Evolutionary conservation across 148 eudicot genomes (phyloP).

Genomic region (Agrostemma githago): DNA sequence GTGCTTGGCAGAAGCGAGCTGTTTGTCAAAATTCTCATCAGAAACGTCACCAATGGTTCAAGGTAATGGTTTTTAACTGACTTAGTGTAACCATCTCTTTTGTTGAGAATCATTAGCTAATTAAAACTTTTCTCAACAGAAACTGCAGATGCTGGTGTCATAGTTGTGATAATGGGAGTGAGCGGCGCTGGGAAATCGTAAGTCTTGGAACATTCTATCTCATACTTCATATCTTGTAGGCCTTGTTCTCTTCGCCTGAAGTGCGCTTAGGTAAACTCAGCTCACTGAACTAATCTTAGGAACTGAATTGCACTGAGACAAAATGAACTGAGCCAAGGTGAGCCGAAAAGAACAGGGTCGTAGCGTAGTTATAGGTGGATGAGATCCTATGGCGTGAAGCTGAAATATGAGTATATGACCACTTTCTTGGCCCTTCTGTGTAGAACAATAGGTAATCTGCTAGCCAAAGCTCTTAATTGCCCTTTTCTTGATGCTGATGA

Average conservation of each 20-base stretch:
- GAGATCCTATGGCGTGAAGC: neutral
- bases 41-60: slow-evolving; percentile 19
- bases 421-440: neutral
- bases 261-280: too few species aligned
- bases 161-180: slow-evolving; percentile 81
- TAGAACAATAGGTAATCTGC: slow-evolving; percentile 79
- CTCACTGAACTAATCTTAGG: too few species aligned
- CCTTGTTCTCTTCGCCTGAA: too few species aligned
- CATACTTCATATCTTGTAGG: neutral
- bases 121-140: neutral
- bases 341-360: too few species aligned
- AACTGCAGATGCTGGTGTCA: slow-evolving; percentile 36
- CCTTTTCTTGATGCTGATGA: slow-evolving; percentile 88
- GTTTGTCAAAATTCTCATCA: slow-evolving; percentile 4
- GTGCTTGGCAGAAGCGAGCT: slow-evolving; percentile 18
- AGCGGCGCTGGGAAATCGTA: slow-evolving; percentile 95
- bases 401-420: neutral
- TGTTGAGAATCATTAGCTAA: slow-evolving; percentile 8
- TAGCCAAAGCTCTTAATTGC: slow-evolving; percentile 52
- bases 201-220: slow-evolving; percentile 25
- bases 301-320: too few species aligned
- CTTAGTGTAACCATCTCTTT: neutral
- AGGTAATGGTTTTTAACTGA: slow-evolving; percentile 18
- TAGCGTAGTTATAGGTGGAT: neutral
- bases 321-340: too few species aligned